A percentile compares a stretch with the other conserved stretches of the same genome.
These are phyloP conservation scores for Termitomyces sp. DNA, from an alignment of 768 basidiomycete species.

Conservation along the genomic window DNA sequence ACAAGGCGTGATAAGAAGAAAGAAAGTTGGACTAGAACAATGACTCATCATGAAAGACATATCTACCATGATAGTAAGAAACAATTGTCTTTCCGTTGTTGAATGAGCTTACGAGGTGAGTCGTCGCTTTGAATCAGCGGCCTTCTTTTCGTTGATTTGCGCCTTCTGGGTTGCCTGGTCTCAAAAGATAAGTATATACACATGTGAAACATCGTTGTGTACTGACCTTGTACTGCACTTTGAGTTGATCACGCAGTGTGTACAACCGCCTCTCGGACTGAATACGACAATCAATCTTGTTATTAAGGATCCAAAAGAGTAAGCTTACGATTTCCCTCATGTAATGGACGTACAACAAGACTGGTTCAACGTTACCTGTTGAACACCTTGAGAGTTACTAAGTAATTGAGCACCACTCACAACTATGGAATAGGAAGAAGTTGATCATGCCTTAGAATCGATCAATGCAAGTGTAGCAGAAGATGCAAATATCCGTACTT, in stretches of 20 bases:
- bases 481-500: constrained; percentile 20
- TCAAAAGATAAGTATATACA: constrained; percentile 23
- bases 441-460: constrained; percentile 49
- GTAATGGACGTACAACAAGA: constrained; percentile 75
- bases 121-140: constrained; percentile 77
- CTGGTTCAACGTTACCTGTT: constrained; percentile 22
- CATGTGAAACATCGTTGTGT: not conserved
- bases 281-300: not conserved
- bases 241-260: constrained; percentile 68
- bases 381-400: not conserved
- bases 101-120: constrained; percentile 60
- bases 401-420: constrained; percentile 22
- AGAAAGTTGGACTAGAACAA: not conserved
- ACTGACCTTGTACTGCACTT: constrained; percentile 58
- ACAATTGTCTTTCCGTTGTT: not conserved
- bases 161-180: constrained; percentile 62
- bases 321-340: constrained; percentile 52
- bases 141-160: constrained; percentile 69
- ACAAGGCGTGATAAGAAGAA: constrained; percentile 6
- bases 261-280: constrained; percentile 69
- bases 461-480: not conserved
- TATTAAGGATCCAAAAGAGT: not conserved
- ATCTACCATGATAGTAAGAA: constrained; percentile 30
- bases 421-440: constrained; percentile 73
- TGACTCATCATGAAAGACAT: constrained; percentile 74